Base-by-base conservation (phyloP, 768 basidiomycete genomes). In the Neoboletus brunneissimus region DNA sequence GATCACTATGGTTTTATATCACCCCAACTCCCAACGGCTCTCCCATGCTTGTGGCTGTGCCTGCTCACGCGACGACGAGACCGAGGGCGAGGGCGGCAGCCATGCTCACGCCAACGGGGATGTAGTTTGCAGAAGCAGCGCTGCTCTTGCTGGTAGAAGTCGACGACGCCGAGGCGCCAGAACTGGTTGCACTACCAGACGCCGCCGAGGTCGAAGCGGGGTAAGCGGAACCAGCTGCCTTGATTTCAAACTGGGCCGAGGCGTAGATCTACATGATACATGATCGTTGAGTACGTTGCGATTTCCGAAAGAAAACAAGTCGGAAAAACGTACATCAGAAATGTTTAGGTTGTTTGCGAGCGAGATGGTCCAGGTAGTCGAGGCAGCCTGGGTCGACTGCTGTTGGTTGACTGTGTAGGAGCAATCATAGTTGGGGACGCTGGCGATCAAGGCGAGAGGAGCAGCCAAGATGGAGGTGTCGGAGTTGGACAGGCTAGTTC, bases 221-320 rank as follows among this genome's bases (percentile, higher is more conserved):
- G 63, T 83, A 88, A 13, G 74, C 9, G 35, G 86, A 75, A 48
- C 83, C 83, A 32, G 72, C 57, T 7, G 84, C 65, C 67, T 84
- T 82, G 69, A 91, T 78, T 67, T 83, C 81, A 69, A 91, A 91
- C 20, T 5, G 72, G 67, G 53, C 77, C 46, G 27, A 85, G 82
- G 84, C 83, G 57, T 77, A 88, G 53, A 89, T 55, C 84, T 90
- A 59, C 4, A 46, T 5, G 32, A 43, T 5, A 48, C 4, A 43
- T 5, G 12, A 25, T 34, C 40, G 25, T 15, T 48, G 43, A 40
- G 47, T n/a, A 52, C 46, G 10, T 29, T n/a, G 20, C 23, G 34
- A 49, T n/a, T 25, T 32, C 18, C 12, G 4, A 11, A 43, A 18
- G 2, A 15, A 9, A n/a, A 47, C 35, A 18, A n/a, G 38, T 18